Percentiles rank a stretch among this genome's conserved stretches.
These are phyloP conservation scores for Paramecium caudatum DNA, from an alignment of 73 alveolate species.

Conservation along the genomic window DNA sequence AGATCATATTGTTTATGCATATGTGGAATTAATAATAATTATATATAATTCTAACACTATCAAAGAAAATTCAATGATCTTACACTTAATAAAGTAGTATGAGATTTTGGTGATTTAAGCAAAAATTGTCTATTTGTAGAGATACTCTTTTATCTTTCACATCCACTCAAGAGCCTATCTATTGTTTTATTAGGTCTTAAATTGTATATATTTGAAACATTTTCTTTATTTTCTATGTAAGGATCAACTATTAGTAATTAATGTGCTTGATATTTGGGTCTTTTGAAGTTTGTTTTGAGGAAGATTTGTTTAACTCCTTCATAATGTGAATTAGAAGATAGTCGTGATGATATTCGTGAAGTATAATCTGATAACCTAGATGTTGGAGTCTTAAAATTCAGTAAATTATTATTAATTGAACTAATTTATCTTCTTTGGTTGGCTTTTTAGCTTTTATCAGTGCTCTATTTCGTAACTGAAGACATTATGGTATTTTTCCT, in stretches of 20 bases:
- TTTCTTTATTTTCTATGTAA: constrained; percentile 29
- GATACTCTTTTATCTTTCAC: neutral
- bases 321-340: constrained; percentile 38
- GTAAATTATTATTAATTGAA: constrained; percentile 42
- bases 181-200: constrained; percentile 9
- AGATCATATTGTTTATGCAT: neutral
- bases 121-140: neutral
- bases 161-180: neutral
- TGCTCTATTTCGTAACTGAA: constrained; percentile 1
- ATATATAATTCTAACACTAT: constrained; percentile 8
- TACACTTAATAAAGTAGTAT: constrained; percentile 14
- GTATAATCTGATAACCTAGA: constrained; percentile 9
- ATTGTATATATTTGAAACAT: constrained; percentile 13
- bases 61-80: constrained; percentile 32
- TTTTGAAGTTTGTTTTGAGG: constrained; percentile 5
- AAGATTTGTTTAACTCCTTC: constrained; percentile 39
- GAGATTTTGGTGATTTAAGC: constrained; percentile 20
- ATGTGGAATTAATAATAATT: neutral
- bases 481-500: constrained; percentile 10
- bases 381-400: constrained; percentile 11
- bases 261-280: constrained; percentile 25
- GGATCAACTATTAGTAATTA: constrained; percentile 1
- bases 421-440: constrained; percentile 39
- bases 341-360: constrained; percentile 24
- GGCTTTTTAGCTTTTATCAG: neutral